Evolutionary conservation across 495 filamentous ascomycete species (phyloP).

Genomic region (Aspergillus avenaceus): DNA sequence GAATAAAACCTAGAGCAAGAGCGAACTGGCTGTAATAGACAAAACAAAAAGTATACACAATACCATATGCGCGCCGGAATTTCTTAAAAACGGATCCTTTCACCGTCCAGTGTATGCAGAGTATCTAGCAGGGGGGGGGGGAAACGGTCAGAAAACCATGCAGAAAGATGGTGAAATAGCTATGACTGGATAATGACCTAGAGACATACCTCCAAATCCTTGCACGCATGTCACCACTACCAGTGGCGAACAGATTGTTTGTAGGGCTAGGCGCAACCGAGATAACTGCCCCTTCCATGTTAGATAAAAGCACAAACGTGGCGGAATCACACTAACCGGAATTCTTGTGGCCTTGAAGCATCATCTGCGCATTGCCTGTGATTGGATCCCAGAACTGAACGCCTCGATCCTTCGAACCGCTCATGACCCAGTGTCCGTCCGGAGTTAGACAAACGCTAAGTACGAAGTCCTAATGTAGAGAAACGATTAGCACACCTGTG

Average conservation of each 20-base stretch:
- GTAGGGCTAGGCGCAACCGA: constrained; percentile 82
- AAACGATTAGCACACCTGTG: constrained; percentile 8
- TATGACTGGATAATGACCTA: not conserved
- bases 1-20: constrained; percentile 8
- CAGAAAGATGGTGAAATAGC: constrained; percentile 2
- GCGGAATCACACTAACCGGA: constrained; percentile 51
- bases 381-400: constrained; percentile 92
- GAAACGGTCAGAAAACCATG: not conserved
- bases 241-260: constrained; percentile 78
- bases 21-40: constrained; percentile 17
- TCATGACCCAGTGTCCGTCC: constrained; percentile 85
- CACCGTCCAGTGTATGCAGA: constrained; percentile 43
- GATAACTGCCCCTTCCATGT: constrained; percentile 60
- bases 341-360: constrained; percentile 92
- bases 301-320: not conserved
- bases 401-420: constrained; percentile 84
- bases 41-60: constrained; percentile 19
- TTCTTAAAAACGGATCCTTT: constrained; percentile 31
- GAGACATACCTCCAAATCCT: constrained; percentile 78
- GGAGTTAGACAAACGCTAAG: constrained; percentile 85
- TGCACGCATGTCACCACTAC: constrained; percentile 85
- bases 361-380: constrained; percentile 82
- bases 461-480: constrained; percentile 69
- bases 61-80: constrained; percentile 37
- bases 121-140: constrained; percentile 28